Percentiles rank a stretch among this genome's conserved stretches.
These are phyloP conservation scores for Xylaria sp. DNA, from an alignment of 2,329 filamentous ascomycete species.

Conservation along the genomic window DNA sequence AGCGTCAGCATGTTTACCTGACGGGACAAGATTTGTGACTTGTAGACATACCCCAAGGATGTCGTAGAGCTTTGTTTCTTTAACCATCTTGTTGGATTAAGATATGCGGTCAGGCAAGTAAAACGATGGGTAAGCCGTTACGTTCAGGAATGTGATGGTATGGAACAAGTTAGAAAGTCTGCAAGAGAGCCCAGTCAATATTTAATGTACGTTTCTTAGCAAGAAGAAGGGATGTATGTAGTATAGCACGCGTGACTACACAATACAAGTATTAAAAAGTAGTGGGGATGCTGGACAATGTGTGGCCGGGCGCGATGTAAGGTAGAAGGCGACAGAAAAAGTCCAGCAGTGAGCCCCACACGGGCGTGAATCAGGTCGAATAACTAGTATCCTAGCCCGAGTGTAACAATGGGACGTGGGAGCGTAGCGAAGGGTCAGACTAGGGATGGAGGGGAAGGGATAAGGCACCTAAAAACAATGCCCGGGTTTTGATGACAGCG, in stretches of 20 bases:
- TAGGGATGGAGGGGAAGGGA: constrained; percentile 1
- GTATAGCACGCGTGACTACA: constrained; percentile 3
- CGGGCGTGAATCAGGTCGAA: constrained; percentile 39
- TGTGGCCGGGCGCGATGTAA: constrained; percentile 14
- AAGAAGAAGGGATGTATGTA: constrained; percentile 3
- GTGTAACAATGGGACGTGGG: constrained; percentile 9
- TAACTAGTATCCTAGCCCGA: constrained; percentile 18
- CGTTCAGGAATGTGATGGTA: not conserved
- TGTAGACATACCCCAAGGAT: constrained; percentile 72
- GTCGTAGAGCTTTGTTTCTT: constrained; percentile 83
- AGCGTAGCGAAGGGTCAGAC: not conserved
- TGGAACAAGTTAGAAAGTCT: constrained; percentile 4
- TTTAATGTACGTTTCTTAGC: constrained; percentile 14
- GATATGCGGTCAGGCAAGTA: not conserved
- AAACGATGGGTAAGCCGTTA: constrained; percentile 1
- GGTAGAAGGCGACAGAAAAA: constrained; percentile 40
- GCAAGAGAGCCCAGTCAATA: not conserved
- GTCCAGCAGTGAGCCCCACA: constrained; percentile 40
- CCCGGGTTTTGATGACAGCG: not conserved
- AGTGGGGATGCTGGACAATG: constrained; percentile 19
- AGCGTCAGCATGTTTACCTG: constrained; percentile 29
- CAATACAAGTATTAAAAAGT: constrained; percentile 14
- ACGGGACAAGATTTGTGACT: not conserved
- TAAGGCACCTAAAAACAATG: not conserved
- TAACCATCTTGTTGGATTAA: constrained; percentile 69